Percentiles rank a stretch among this genome's conserved stretches.
phyloP scores from a whole-genome alignment of 2,329 filamentous ascomycete species.

The Exophiala spinifera region DNA sequence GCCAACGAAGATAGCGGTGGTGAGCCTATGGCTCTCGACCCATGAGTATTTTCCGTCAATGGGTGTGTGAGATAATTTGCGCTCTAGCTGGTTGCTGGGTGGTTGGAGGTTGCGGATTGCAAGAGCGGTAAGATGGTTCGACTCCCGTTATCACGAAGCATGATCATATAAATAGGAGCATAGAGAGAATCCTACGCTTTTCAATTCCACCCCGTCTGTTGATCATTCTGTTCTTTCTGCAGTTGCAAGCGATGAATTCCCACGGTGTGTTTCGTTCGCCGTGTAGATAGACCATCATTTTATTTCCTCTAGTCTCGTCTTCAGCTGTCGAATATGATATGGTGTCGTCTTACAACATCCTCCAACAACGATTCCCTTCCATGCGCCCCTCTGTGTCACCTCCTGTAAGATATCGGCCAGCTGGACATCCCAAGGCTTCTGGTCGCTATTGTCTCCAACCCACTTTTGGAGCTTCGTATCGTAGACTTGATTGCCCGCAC shows the following conservation, averaged over 20 bases:
- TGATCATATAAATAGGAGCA: no score
- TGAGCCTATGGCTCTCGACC: conserved; percentile 1
- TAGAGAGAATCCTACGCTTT: no score
- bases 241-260: no score
- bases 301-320: conserved; percentile 1
- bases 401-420: conserved; percentile 32
- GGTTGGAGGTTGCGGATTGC: not conserved
- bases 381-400: conserved; percentile 16
- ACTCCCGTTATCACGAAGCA: no score
- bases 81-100: no score
- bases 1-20: not conserved
- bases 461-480: conserved; percentile 62
- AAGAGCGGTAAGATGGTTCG: not conserved
- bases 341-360: conserved; percentile 48
- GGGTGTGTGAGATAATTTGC: no score
- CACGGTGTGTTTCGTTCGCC: not conserved
- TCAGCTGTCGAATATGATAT: conserved; percentile 35
- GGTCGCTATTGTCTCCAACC: conserved; percentile 38
- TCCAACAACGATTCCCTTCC: conserved; percentile 39
- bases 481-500: conserved; percentile 66
- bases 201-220: no score
- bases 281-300: no score
- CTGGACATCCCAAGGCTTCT: conserved; percentile 34
- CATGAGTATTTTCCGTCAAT: not conserved
- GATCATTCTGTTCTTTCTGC: no score